phyloP scores from a whole-genome alignment of 768 basidiomycete genomes.

The Trametes punicea region DNA sequence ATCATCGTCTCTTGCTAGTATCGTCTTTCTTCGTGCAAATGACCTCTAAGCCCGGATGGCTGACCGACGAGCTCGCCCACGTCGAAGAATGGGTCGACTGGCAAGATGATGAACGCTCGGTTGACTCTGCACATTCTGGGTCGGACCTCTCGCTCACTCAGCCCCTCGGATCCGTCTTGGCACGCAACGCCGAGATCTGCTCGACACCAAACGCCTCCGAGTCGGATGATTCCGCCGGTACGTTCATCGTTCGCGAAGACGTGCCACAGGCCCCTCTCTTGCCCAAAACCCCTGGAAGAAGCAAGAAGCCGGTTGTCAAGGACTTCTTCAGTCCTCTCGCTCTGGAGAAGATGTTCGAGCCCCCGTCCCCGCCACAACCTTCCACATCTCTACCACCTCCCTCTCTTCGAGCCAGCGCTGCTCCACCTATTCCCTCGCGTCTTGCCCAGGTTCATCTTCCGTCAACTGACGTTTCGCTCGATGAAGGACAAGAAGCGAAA shows the following conservation, averaged over 20 bases:
- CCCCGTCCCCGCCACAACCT: constrained; percentile 70
- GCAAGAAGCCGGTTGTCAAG: constrained; percentile 61
- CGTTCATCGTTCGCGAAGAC: constrained; percentile 74
- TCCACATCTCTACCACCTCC: constrained; percentile 1
- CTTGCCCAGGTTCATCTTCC: constrained; percentile 37
- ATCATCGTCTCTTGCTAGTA: background rate
- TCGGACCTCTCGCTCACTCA: constrained; percentile 37
- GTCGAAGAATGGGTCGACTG: constrained; percentile 75
- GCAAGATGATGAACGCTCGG: constrained; percentile 40
- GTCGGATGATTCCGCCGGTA: constrained; percentile 47
- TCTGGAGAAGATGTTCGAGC: constrained; percentile 91
- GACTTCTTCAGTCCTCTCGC: constrained; percentile 87
- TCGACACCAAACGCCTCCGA: constrained; percentile 24
- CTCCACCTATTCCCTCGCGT: constrained; percentile 32
- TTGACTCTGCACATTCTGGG: constrained; percentile 28
- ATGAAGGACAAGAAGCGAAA: background rate
- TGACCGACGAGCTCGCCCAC: constrained; percentile 85
- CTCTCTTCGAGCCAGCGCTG: constrained; percentile 13
- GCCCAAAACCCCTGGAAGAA: constrained; percentile 62
- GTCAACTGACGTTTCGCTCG: constrained; percentile 1
- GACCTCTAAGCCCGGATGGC: constrained; percentile 63
- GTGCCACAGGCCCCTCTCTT: constrained; percentile 51
- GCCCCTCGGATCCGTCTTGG: constrained; percentile 51
- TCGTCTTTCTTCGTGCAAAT: background rate
- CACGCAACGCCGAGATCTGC: constrained; percentile 32